Evolutionary conservation across 495 filamentous ascomycete species (phyloP).

Genomic region (Tuber brumale): DNA sequence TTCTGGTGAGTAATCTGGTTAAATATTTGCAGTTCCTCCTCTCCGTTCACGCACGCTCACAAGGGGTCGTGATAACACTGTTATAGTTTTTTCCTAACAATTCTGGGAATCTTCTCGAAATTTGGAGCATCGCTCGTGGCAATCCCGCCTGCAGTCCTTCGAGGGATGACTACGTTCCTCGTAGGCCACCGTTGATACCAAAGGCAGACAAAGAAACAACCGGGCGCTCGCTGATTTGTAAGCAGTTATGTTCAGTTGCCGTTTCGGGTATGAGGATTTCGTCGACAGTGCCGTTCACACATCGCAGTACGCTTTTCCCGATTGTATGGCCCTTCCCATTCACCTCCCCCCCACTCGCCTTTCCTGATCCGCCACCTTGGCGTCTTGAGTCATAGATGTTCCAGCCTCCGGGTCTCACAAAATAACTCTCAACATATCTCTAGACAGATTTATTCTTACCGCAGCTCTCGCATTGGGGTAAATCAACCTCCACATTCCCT

Average conservation of each 20-base stretch:
- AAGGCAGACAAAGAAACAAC: background rate
- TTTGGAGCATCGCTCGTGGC: conserved; percentile 79
- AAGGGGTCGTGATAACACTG: conserved; percentile 25
- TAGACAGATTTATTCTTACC: conserved; percentile 73
- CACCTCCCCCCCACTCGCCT: background rate
- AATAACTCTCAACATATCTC: conserved; percentile 6
- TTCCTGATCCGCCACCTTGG: no score
- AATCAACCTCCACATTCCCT: conserved; percentile 48
- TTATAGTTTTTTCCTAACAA: conserved; percentile 69
- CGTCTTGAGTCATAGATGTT: background rate
- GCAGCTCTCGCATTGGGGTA: conserved; percentile 64
- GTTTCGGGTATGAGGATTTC: conserved; percentile 84
- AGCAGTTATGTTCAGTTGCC: conserved; percentile 67
- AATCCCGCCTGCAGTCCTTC: conserved; percentile 73
- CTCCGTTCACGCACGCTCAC: background rate
- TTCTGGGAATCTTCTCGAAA: conserved; percentile 81
- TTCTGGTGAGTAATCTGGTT: conserved; percentile 46
- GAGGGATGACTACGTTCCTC: conserved; percentile 91
- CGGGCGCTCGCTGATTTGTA: background rate
- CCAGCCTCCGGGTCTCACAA: background rate
- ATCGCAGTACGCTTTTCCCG: conserved; percentile 51
- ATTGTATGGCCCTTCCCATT: background rate
- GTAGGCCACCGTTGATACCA: conserved; percentile 10
- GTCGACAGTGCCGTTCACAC: conserved; percentile 66
- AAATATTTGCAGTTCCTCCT: background rate